Conservation (phyloP, 2,329 filamentous ascomycete genomes). For the Paradendryphiella salina region DNA sequence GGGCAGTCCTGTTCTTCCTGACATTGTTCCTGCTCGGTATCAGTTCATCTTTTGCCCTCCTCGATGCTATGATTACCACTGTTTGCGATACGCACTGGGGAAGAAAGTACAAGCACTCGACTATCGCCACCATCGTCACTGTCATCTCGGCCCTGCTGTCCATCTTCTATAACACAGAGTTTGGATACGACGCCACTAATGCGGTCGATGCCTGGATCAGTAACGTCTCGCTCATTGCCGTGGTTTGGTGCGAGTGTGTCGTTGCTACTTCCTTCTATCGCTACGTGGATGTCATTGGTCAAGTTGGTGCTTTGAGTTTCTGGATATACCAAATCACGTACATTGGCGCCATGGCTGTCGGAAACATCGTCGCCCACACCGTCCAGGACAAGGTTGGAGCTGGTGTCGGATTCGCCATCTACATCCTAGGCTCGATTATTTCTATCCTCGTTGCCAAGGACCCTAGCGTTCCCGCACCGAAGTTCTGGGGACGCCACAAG, state of each 20-base stretch:
- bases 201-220: constrained; percentile 59
- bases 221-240: constrained; percentile 55
- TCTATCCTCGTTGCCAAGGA: constrained; percentile 49
- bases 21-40: constrained; percentile 59
- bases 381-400: constrained; percentile 49
- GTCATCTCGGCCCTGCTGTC: constrained; percentile 56
- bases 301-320: constrained; percentile 50
- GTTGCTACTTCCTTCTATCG: constrained; percentile 55
- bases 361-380: constrained; percentile 53
- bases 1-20: constrained; percentile 59
- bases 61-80: constrained; percentile 58
- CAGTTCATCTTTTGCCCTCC: constrained; percentile 59
- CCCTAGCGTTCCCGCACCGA: constrained; percentile 47
- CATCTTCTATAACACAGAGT: constrained; percentile 58
- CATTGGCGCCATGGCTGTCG: constrained; percentile 55
- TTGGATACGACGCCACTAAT: constrained; percentile 57
- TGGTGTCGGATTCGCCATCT: constrained; percentile 56
- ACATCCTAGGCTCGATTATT: constrained; percentile 45
- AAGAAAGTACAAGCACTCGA: constrained; percentile 34
- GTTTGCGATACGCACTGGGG: constrained; percentile 53
- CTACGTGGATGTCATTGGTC: constrained; percentile 50
- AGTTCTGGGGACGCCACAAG: constrained; percentile 42
- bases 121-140: constrained; percentile 53
- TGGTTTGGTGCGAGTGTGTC: constrained; percentile 56
- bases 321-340: constrained; percentile 53